Percentiles rank a stretch among this genome's conserved stretches.
Evolutionary conservation across 2,329 filamentous ascomycete species (phyloP).

Genomic region (Karstenula rhodostoma): DNA sequence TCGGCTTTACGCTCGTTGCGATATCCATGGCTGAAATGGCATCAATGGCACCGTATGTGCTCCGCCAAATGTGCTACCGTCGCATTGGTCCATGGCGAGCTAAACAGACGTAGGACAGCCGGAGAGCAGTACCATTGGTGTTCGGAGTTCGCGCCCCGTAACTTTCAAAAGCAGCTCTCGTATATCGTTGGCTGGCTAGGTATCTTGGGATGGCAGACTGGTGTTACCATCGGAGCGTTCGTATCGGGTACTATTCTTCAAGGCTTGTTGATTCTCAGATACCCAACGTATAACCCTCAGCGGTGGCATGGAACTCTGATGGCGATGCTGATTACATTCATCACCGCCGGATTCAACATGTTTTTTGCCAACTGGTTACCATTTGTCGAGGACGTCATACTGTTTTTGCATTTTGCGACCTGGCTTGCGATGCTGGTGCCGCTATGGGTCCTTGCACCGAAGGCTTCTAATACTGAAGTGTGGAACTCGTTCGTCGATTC

Average conservation of each 20-base stretch:
- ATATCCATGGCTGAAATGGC: slow-evolving; percentile 44
- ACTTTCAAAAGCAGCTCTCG: slow-evolving; percentile 48
- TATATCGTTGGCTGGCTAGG: slow-evolving; percentile 54
- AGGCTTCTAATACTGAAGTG: neutral
- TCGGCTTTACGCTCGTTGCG: slow-evolving; percentile 33
- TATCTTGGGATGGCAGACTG: slow-evolving; percentile 52
- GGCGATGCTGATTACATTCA: slow-evolving; percentile 52
- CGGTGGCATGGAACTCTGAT: slow-evolving; percentile 61
- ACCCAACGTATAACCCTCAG: slow-evolving; percentile 47
- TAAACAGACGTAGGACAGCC: neutral
- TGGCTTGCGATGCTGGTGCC: slow-evolving; percentile 59
- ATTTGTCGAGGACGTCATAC: slow-evolving; percentile 55
- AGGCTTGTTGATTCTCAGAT: slow-evolving; percentile 48
- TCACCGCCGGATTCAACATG: slow-evolving; percentile 55
- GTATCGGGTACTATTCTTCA: slow-evolving; percentile 39
- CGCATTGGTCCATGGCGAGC: neutral
- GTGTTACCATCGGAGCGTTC: slow-evolving; percentile 40
- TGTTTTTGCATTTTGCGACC: slow-evolving; percentile 59
- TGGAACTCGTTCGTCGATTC: slow-evolving; percentile 2
- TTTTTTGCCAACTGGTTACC: slow-evolving; percentile 55
- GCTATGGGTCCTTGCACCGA: slow-evolving; percentile 30
- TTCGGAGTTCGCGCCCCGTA: slow-evolving; percentile 48
- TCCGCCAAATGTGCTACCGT: neutral
- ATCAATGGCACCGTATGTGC: slow-evolving; percentile 35
- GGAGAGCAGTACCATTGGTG: slow-evolving; percentile 21